Evolutionary conservation across 2,329 filamentous ascomycete genomes (phyloP).

Genomic region (Ascochyta koolunga): DNA sequence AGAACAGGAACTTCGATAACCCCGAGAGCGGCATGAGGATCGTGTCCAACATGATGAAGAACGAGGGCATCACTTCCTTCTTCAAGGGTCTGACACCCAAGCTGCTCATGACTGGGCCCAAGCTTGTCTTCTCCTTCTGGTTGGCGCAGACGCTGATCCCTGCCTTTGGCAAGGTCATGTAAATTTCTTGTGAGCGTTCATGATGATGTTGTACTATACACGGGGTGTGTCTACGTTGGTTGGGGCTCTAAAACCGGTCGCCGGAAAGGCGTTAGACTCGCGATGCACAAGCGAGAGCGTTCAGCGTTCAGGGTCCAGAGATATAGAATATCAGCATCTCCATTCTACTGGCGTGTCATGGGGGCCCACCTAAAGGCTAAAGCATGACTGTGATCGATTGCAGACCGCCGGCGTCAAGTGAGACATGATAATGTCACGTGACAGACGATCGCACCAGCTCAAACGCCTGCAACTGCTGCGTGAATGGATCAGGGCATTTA

Average conservation of each 20-base stretch:
- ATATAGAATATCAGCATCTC: conserved; percentile 27
- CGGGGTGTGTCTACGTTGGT: conserved; percentile 21
- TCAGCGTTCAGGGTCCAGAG: conserved; percentile 9
- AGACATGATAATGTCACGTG: conserved; percentile 5
- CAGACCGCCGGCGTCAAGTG: background rate
- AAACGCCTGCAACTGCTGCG: background rate
- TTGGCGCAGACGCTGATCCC: conserved; percentile 97
- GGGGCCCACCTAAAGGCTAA: too few species aligned
- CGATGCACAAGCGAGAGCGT: conserved; percentile 16
- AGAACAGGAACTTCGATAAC: conserved; percentile 98
- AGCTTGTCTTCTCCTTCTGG: conserved; percentile 99
- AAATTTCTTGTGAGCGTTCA: conserved; percentile 31
- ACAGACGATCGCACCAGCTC: background rate
- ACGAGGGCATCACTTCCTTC: conserved; percentile 85
- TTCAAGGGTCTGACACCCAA: conserved; percentile 98
- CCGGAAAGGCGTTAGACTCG: conserved; percentile 25
- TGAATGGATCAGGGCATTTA: background rate
- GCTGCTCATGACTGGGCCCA: conserved; percentile 98
- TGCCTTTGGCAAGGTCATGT: conserved; percentile 76
- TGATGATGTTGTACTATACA: conserved; percentile 38
- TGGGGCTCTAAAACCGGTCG: conserved; percentile 23
- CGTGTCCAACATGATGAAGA: conserved; percentile 86
- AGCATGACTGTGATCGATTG: background rate
- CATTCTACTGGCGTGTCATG: conserved; percentile 19
- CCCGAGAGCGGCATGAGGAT: conserved; percentile 94